Percentiles rank a stretch among this genome's conserved stretches.
phyloP scores from a whole-genome alignment of 2,329 filamentous ascomycete species.

The Xylariaceae sp. region DNA sequence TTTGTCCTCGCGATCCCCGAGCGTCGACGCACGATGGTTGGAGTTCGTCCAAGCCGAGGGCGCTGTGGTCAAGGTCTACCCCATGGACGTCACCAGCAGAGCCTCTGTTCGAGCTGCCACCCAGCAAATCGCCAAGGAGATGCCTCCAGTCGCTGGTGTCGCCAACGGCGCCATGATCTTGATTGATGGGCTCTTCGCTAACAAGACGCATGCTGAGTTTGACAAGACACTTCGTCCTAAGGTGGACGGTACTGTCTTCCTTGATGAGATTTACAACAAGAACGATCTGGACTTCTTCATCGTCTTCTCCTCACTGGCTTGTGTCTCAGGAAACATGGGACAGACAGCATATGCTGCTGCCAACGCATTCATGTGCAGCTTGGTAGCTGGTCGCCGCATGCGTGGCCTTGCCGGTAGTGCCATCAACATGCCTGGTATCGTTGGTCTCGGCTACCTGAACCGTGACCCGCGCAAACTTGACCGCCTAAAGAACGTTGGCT shows the following conservation, averaged over 20 bases:
- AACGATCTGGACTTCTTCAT: conserved; percentile 36
- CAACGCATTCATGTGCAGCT: conserved; percentile 32
- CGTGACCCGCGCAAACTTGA: conserved; percentile 13
- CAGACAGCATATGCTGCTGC: conserved; percentile 35
- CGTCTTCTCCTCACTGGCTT: conserved; percentile 33
- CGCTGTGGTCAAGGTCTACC: conserved; percentile 1
- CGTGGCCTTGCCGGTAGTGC: conserved; percentile 21
- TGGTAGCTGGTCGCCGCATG: conserved; percentile 22
- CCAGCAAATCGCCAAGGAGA: conserved; percentile 19
- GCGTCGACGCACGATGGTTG: conserved; percentile 6
- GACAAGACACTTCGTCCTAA: conserved; percentile 30
- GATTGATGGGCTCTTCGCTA: conserved; percentile 26
- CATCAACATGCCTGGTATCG: conserved; percentile 24
- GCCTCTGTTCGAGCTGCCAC: conserved; percentile 6
- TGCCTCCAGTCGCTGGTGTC: conserved; percentile 34
- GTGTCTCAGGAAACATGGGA: conserved; percentile 31
- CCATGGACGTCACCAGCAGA: conserved; percentile 4
- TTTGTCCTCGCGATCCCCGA: conserved; percentile 8
- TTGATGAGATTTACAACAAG: conserved; percentile 29
- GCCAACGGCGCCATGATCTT: conserved; percentile 35
- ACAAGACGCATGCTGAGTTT: conserved; percentile 28
- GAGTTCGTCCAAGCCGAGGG: conserved; percentile 2
- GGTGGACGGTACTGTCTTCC: conserved; percentile 29
- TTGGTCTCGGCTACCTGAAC: conserved; percentile 23
- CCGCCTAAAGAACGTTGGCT: conserved; percentile 11